phyloP scores from a whole-genome alignment of 192 early-diverging fungal genomes.

The Linnemannia schmuckeri region DNA sequence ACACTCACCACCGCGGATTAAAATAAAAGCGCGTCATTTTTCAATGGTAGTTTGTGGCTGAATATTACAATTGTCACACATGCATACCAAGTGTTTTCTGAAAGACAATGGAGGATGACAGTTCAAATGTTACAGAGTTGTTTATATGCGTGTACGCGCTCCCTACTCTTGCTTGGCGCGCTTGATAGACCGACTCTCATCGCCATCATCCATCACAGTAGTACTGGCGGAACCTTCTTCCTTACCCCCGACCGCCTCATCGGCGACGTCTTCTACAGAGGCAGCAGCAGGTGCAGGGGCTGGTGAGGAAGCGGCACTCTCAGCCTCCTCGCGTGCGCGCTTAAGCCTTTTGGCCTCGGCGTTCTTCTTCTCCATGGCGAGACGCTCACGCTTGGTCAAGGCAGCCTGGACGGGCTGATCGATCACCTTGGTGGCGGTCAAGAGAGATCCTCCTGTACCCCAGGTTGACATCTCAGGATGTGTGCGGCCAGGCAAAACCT shows the following conservation, averaged over 20 bases:
- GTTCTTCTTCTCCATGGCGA: slow-evolving; percentile 47
- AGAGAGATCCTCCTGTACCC: slow-evolving; percentile 78
- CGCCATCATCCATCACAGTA: not conserved
- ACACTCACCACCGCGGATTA: too few species aligned
- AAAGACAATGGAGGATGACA: too few species aligned
- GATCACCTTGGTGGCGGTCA: slow-evolving; percentile 73
- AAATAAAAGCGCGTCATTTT: too few species aligned
- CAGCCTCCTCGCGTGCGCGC: slow-evolving; percentile 32
- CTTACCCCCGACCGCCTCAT: not conserved
- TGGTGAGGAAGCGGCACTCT: slow-evolving; percentile 2
- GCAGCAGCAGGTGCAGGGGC: not conserved
- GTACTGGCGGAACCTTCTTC: not conserved
- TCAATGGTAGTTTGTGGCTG: too few species aligned
- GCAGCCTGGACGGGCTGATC: slow-evolving; percentile 56
- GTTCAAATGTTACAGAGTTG: not conserved
- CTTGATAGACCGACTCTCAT: not conserved
- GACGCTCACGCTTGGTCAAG: slow-evolving; percentile 45
- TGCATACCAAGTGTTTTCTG: too few species aligned
- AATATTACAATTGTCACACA: too few species aligned
- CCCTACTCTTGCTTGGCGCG: slow-evolving; percentile 12
- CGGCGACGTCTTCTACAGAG: not conserved
- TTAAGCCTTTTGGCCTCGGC: slow-evolving; percentile 49
- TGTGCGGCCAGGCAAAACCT: slow-evolving; percentile 83
- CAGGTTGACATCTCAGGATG: slow-evolving; percentile 85
- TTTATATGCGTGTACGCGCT: not conserved